phyloP scores from a whole-genome alignment of 768 basidiomycete species.

The Udeniomyces megalosporus region DNA sequence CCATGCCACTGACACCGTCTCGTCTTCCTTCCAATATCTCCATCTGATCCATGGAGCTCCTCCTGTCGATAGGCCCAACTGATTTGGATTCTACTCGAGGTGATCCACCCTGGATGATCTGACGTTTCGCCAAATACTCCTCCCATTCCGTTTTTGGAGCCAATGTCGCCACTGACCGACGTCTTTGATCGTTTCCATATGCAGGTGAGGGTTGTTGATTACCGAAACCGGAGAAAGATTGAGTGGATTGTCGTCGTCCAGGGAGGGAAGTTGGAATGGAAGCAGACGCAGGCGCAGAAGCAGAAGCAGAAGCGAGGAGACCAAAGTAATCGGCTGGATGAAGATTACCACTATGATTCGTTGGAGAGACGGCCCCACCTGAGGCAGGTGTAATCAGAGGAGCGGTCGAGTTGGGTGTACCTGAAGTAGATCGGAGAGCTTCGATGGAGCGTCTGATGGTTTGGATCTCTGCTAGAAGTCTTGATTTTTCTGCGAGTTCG shows the following conservation, averaged over 20 bases:
- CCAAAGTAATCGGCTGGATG: too few species aligned
- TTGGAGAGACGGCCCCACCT: too few species aligned
- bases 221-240: conserved; percentile 39
- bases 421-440: conserved; percentile 31
- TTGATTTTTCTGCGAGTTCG: conserved; percentile 20
- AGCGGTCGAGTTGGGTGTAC: conserved; percentile 20
- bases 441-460: conserved; percentile 51
- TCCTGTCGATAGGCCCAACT: too few species aligned
- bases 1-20: neutral
- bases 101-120: conserved; percentile 49
- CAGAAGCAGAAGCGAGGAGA: too few species aligned
- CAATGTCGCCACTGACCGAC: neutral
- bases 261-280: conserved; percentile 19
- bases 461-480: conserved; percentile 27
- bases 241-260: neutral
- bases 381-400: too few species aligned
- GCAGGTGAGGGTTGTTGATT: conserved; percentile 55
- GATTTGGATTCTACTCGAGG: neutral
- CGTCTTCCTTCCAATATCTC: neutral
- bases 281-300: too few species aligned
- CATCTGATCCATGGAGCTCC: too few species aligned
- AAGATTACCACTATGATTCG: too few species aligned
- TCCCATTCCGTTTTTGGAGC: conserved; percentile 57
- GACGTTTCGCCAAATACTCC: conserved; percentile 65
- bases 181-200: conserved; percentile 26